phyloP scores from a whole-genome alignment of 768 basidiomycete species.

The Xerocomus spinulosus region DNA sequence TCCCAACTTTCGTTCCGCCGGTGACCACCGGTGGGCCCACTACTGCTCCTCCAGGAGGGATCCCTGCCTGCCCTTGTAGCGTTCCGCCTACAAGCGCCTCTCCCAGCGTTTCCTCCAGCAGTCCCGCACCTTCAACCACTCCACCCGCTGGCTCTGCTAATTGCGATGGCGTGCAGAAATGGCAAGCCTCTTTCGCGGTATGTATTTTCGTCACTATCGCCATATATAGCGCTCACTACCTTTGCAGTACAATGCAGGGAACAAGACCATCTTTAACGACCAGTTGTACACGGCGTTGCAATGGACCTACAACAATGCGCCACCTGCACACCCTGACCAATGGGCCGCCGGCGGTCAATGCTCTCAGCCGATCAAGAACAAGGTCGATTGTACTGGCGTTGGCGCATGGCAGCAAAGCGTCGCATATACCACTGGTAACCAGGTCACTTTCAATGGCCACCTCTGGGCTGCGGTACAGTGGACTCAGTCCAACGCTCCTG shows the following conservation, averaged over 20 bases:
- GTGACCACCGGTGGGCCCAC: too few species aligned
- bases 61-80: neutral
- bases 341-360: constrained; percentile 14
- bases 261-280: constrained; percentile 17
- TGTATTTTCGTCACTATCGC: neutral
- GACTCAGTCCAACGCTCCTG: constrained; percentile 17
- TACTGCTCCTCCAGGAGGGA: too few species aligned
- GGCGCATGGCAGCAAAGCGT: constrained; percentile 12
- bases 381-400: constrained; percentile 20
- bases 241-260: constrained; percentile 21
- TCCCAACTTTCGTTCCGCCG: too few species aligned
- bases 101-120: neutral
- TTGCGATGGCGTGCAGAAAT: constrained; percentile 19
- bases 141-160: neutral
- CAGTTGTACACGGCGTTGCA: constrained; percentile 24
- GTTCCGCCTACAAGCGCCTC: neutral
- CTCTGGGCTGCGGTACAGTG: constrained; percentile 28
- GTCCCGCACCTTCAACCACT: neutral
- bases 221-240: neutral
- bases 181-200: constrained; percentile 24
- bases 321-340: constrained; percentile 10
- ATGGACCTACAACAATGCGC: constrained; percentile 24
- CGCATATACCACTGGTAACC: constrained; percentile 17
- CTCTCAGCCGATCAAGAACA: constrained; percentile 21
- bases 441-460: constrained; percentile 11